These are phyloP conservation scores for Pseudovirgaria hyperparasitica DNA, from an alignment of 2,329 filamentous ascomycete genomes.

Conservation along the genomic window DNA sequence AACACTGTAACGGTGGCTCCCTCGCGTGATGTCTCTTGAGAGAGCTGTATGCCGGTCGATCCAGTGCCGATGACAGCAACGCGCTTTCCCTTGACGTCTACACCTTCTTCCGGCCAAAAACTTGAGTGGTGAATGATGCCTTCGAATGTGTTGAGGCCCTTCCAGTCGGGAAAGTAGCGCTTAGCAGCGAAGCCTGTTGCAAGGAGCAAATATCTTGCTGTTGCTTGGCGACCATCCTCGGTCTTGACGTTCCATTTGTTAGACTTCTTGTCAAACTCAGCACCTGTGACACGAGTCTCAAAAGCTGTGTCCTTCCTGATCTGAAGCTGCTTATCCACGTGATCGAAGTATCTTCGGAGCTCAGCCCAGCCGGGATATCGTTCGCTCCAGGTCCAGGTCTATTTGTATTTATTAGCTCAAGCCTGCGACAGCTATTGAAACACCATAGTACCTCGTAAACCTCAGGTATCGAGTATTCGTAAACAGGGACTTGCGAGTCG, in stretches of 20 bases:
- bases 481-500: slow-evolving; percentile 34
- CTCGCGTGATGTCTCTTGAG: slow-evolving; percentile 45
- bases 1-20: slow-evolving; percentile 45
- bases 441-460: slow-evolving; percentile 25
- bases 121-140: slow-evolving; percentile 48
- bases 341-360: slow-evolving; percentile 45
- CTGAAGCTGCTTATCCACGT: slow-evolving; percentile 41
- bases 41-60: slow-evolving; percentile 50
- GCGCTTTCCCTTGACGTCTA: slow-evolving; percentile 46
- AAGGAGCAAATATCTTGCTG: slow-evolving; percentile 39
- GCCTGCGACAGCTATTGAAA: background rate
- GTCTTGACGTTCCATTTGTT: slow-evolving; percentile 40
- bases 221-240: slow-evolving; percentile 37
- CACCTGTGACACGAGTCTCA: slow-evolving; percentile 41
- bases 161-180: slow-evolving; percentile 48
- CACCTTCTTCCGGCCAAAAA: slow-evolving; percentile 45
- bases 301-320: slow-evolving; percentile 46
- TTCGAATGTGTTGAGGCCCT: slow-evolving; percentile 46
- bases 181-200: slow-evolving; percentile 47
- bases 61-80: slow-evolving; percentile 53
- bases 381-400: slow-evolving; percentile 45
- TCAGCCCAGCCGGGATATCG: slow-evolving; percentile 41
- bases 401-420: background rate
- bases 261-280: slow-evolving; percentile 35
- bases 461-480: slow-evolving; percentile 35